A percentile compares a stretch with the other conserved stretches of the same genome.
Conservation (phyloP, 2,329 filamentous ascomycete species). For the Coniochaeta sp. region DNA sequence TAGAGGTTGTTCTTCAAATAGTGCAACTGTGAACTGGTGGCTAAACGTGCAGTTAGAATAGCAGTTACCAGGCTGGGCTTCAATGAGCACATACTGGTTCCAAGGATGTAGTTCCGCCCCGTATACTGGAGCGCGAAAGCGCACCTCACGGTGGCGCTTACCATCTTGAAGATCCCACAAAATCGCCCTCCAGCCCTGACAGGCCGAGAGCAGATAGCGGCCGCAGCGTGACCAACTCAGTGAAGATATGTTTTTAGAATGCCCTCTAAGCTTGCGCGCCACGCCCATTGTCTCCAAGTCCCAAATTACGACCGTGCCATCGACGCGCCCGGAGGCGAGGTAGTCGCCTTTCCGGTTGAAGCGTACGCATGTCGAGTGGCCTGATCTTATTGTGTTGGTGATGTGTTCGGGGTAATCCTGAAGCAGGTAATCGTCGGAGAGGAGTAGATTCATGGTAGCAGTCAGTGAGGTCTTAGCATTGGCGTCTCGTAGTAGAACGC, state of each 20-base stretch:
- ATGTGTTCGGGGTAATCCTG: constrained; percentile 88
- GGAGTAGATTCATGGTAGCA: constrained; percentile 46
- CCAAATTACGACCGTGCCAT: constrained; percentile 93
- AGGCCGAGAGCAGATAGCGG: constrained; percentile 83
- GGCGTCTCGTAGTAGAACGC: neutral
- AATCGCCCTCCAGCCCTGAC: constrained; percentile 93
- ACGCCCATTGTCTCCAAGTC: constrained; percentile 97
- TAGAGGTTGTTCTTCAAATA: constrained; percentile 89
- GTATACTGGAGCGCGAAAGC: constrained; percentile 89
- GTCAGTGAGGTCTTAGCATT: neutral
- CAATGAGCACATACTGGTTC: constrained; percentile 58
- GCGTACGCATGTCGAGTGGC: constrained; percentile 61
- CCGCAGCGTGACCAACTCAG: constrained; percentile 93
- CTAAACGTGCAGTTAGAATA: constrained; percentile 34
- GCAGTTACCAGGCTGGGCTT: neutral
- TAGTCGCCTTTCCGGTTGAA: constrained; percentile 95
- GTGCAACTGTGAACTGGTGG: constrained; percentile 77
- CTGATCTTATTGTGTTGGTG: constrained; percentile 74
- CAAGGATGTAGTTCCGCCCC: constrained; percentile 91
- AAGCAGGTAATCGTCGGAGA: constrained; percentile 57
- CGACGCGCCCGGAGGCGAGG: constrained; percentile 85
- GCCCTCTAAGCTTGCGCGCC: constrained; percentile 85
- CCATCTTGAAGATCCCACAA: constrained; percentile 80
- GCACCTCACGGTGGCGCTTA: constrained; percentile 71
- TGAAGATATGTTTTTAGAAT: constrained; percentile 89